Evolutionary conservation across 2,329 filamentous ascomycete species (phyloP).

Genomic region (Ceratocystis variospora): DNA sequence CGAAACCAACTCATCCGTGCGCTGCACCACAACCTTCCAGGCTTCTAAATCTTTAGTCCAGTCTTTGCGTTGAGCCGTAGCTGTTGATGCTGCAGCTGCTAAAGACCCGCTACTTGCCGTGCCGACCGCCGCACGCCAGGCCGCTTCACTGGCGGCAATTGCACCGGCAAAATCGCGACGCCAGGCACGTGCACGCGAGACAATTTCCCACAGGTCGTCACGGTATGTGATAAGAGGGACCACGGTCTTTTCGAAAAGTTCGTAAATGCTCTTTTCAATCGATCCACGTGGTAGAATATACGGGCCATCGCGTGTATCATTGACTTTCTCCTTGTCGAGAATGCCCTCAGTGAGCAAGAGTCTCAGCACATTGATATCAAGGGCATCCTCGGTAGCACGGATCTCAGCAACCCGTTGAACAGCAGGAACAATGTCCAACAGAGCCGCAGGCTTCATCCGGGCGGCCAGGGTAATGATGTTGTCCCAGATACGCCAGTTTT

Average conservation of each 20-base stretch:
- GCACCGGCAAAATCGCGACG: conserved; percentile 55
- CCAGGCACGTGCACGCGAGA: conserved; percentile 62
- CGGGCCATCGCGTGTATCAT: conserved; percentile 24
- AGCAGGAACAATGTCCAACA: conserved; percentile 61
- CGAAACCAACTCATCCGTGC: conserved; percentile 69
- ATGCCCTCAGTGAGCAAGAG: conserved; percentile 60
- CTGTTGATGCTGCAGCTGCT: conserved; percentile 30
- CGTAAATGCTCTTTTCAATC: conserved; percentile 47
- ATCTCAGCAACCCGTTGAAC: conserved; percentile 64
- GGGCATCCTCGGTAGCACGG: conserved; percentile 59
- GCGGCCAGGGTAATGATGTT: conserved; percentile 83
- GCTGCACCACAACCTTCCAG: conserved; percentile 60
- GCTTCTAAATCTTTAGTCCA: conserved; percentile 42
- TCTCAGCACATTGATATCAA: conserved; percentile 61
- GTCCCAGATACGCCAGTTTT: conserved; percentile 90
- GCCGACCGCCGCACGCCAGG: conserved; percentile 60
- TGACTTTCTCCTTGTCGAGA: conserved; percentile 28
- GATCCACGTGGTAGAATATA: conserved; percentile 38
- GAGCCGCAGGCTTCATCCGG: conserved; percentile 60
- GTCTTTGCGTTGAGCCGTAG: conserved; percentile 21
- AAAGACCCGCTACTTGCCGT: conserved; percentile 35
- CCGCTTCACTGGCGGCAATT: conserved; percentile 74
- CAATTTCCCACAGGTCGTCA: conserved; percentile 60
- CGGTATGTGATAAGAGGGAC: conserved; percentile 74
- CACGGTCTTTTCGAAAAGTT: conserved; percentile 60